Base-by-base conservation (phyloP, 805 yeast genomes). In the Yamadazyma paraphyllophila region DNA sequence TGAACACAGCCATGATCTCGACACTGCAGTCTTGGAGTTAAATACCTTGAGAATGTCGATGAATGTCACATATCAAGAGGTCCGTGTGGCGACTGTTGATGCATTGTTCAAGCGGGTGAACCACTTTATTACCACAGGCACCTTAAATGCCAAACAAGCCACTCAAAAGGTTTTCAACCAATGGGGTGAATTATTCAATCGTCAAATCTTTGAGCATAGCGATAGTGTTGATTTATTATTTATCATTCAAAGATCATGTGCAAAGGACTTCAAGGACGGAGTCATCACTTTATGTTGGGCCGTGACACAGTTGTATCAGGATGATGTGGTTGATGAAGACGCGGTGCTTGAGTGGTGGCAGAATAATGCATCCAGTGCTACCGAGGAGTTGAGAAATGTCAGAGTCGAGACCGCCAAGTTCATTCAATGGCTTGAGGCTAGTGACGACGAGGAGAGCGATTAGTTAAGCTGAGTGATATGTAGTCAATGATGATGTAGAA, bases 41-140 rank as follows among this genome's bases (percentile, higher is more conserved):
- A 92, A 92, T 62, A 94, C 99, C 0, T 75, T 94, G 59, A 79
- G 98, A 68, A 92, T 94, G 99, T 88, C 97, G 58, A 86, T 91
- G 94, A 89, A 94, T 62, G 99, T 90, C 13, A 79, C 94, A 0
- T 92, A 94, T 65, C 95, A 88, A 58, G 96, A 91, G 60, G 97
- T 94, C 11, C 80, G 97, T 61, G 66, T 71, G 26, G 96, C 96
- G 4, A 88, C 96, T 0, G 71, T 82, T 30, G 73, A 74, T 32
- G 94, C 97, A 0, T 71, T 94, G 58, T 57, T 89, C 36, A 71
- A 73, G 36, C 77, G 94, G 57, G 80, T 88, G 10, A 74, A 80
- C 42, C 88, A 88, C 54, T 84, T 86, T 56, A 79, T 90, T 32
- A 76, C 81, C 34, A 87, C 96, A 1, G 87, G 80, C 49, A 86